Conservation (phyloP, 2,329 filamentous ascomycete species). For the Monosporascus cannonballus region DNA sequence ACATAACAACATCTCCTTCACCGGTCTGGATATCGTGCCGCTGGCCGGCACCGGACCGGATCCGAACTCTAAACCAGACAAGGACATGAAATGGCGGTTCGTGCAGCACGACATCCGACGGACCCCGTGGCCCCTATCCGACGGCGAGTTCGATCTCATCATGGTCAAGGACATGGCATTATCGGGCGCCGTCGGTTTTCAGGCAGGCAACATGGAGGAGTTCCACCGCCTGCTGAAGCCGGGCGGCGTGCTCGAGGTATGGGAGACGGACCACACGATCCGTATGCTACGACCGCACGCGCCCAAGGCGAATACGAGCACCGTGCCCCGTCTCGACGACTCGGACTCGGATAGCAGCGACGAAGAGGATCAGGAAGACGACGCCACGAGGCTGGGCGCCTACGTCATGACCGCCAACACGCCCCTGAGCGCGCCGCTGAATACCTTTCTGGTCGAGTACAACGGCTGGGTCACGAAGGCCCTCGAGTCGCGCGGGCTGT, state of each 20-base stretch:
- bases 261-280: constrained; percentile 82
- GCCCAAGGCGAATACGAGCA: constrained; percentile 31
- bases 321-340: constrained; percentile 16
- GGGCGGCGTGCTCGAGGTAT: constrained; percentile 77
- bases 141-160: constrained; percentile 79
- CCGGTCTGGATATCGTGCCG: constrained; percentile 75
- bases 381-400: constrained; percentile 65
- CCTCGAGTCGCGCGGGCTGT: constrained; percentile 64
- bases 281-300: constrained; percentile 78
- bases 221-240: constrained; percentile 69
- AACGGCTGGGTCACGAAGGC: constrained; percentile 77
- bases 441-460: constrained; percentile 75
- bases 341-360: constrained; percentile 24
- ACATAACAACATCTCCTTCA: constrained; percentile 66
- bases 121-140: constrained; percentile 68
- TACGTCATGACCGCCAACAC: constrained; percentile 81
- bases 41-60: constrained; percentile 45
- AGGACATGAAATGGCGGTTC: constrained; percentile 82
- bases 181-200: constrained; percentile 52
- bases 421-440: constrained; percentile 72
- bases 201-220: constrained; percentile 58
- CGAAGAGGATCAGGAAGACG: constrained; percentile 52
- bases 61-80: constrained; percentile 45
- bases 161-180: constrained; percentile 81
- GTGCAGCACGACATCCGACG: constrained; percentile 79